Evolutionary conservation across 1,284 basidiomycete genomes (phyloP).

Genomic region (Ganoderma multipileum): DNA sequence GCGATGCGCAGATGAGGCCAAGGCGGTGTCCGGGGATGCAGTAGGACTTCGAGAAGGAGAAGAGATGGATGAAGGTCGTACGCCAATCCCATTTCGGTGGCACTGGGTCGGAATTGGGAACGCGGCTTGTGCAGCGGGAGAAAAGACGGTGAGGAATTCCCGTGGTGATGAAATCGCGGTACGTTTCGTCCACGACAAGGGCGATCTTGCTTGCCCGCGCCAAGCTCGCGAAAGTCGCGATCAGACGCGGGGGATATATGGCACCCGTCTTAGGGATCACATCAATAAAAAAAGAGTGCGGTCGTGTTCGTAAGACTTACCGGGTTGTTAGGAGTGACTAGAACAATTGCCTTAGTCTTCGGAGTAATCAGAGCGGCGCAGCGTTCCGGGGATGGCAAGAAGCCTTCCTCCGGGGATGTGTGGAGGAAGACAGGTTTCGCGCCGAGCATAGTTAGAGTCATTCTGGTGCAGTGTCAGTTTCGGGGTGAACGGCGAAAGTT

Average conservation of each 20-base stretch:
- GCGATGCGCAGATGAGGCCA: conserved; percentile 76
- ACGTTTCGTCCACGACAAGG: conserved; percentile 90
- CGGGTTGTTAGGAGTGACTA: conserved; percentile 82
- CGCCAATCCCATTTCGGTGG: conserved; percentile 59
- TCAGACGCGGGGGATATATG: conserved; percentile 65
- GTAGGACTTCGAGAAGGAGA: conserved; percentile 86
- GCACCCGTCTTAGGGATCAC: conserved; percentile 71
- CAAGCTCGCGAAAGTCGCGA: conserved; percentile 71
- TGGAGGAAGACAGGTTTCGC: conserved; percentile 69
- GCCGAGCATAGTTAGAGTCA: conserved; percentile 74
- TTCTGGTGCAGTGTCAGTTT: conserved; percentile 47
- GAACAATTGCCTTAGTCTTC: conserved; percentile 73
- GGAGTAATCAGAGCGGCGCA: conserved; percentile 60
- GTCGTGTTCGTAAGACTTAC: conserved; percentile 46
- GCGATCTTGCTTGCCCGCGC: conserved; percentile 67
- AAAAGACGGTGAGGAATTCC: conserved; percentile 66
- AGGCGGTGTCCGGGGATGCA: conserved; percentile 87
- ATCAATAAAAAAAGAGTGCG: background rate
- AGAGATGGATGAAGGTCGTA: conserved; percentile 71
- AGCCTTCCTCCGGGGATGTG: conserved; percentile 62
- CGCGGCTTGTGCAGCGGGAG: conserved; percentile 13
- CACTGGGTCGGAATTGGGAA: conserved; percentile 1
- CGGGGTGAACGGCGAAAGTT: background rate
- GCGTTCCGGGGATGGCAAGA: conserved; percentile 61
- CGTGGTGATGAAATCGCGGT: conserved; percentile 80